Conservation (phyloP, 805 yeast species). For the Kregervanrija fluxuum region DNA sequence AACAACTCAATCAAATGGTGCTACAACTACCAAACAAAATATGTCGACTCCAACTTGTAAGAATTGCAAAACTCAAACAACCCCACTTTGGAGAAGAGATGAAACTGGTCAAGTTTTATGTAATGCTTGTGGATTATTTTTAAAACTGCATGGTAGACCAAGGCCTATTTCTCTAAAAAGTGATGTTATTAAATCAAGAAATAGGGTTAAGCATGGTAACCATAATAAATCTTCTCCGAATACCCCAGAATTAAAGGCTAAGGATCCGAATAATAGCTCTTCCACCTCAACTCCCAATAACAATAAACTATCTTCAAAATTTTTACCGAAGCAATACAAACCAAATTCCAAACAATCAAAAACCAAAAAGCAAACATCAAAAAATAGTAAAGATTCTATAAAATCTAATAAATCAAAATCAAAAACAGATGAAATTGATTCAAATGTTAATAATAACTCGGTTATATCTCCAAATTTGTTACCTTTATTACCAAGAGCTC, state of each 20-base stretch:
- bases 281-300: neutral
- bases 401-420: conserved; percentile 10
- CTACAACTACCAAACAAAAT: conserved; percentile 58
- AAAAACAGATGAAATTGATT: neutral
- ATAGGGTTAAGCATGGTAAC: conserved; percentile 57
- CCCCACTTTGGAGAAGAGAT: conserved; percentile 94
- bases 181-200: conserved; percentile 86
- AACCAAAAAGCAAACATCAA: conserved; percentile 7
- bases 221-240: conserved; percentile 38
- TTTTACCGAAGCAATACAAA: conserved; percentile 32
- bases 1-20: conserved; percentile 49
- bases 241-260: conserved; percentile 50
- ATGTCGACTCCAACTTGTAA: conserved; percentile 69
- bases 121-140: conserved; percentile 88
- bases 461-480: conserved; percentile 31
- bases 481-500: conserved; percentile 35
- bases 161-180: conserved; percentile 88
- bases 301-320: conserved; percentile 17
- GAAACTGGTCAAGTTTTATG: conserved; percentile 86
- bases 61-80: conserved; percentile 86
- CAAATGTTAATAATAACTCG: neutral
- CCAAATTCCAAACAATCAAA: conserved; percentile 21
- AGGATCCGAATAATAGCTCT: conserved; percentile 26
- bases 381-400: neutral
- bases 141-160: conserved; percentile 87